Percentiles rank a stretch among this genome's conserved stretches.
phyloP scores from a whole-genome alignment of 306 rosid genomes.

The Pyrus pyrifolia region DNA sequence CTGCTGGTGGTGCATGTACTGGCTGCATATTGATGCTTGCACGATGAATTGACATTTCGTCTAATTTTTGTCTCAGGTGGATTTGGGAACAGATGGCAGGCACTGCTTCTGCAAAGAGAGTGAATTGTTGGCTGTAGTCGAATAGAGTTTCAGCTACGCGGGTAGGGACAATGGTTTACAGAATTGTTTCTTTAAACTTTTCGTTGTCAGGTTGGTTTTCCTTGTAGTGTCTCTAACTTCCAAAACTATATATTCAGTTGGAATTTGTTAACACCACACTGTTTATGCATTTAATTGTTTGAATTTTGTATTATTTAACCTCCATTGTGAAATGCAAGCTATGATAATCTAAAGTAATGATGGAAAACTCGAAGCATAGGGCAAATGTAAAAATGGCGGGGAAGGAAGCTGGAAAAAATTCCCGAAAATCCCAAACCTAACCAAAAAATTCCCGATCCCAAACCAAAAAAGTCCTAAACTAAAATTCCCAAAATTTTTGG shows the following conservation, averaged over 20 bases:
- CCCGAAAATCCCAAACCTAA: no score
- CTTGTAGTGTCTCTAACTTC: background rate
- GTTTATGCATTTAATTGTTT: background rate
- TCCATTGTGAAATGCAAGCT: background rate
- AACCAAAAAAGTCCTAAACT: no score
- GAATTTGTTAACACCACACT: background rate
- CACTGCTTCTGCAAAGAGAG: conserved; percentile 84
- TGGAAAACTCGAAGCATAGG: no score
- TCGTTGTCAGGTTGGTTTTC: background rate
- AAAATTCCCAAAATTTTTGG: no score
- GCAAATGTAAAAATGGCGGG: no score
- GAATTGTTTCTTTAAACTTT: background rate
- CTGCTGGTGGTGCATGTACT: background rate
- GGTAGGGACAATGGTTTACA: background rate
- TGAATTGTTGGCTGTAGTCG: conserved; percentile 79
- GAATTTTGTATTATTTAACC: background rate
- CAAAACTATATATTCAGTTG: background rate
- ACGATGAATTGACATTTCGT: background rate
- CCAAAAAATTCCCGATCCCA: no score
- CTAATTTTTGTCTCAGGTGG: conserved; percentile 52
- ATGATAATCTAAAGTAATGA: no score
- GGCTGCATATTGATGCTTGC: background rate
- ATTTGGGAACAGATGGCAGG: conserved; percentile 68
- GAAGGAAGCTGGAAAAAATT: no score
- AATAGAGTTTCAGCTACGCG: conserved; percentile 22